Conservation (phyloP, 2,329 filamentous ascomycete species). For the Nemania sp. region DNA sequence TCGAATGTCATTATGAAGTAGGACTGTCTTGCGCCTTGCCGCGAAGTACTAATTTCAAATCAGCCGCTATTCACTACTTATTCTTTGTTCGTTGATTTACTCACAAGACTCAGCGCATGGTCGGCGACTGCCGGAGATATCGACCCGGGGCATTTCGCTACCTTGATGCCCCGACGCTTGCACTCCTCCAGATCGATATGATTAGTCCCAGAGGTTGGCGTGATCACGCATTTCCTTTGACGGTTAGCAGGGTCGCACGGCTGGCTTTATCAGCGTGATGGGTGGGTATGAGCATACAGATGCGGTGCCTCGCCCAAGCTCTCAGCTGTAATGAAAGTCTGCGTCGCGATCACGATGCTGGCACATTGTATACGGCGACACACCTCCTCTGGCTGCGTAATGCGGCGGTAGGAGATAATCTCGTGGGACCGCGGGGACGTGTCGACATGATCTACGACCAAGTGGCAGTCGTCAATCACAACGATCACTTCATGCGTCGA, state of each 20-base stretch:
- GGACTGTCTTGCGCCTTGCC: slow-evolving; percentile 42
- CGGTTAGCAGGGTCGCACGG: no score
- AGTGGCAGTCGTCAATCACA: no score
- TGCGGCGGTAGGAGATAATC: no score
- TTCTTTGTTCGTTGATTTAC: slow-evolving; percentile 5
- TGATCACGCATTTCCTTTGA: slow-evolving; percentile 42
- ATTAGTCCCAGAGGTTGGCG: slow-evolving; percentile 39
- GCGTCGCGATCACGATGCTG: no score
- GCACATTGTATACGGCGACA: no score
- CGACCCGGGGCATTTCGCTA: slow-evolving; percentile 38
- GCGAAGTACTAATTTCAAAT: slow-evolving; percentile 41
- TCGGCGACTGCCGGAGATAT: slow-evolving; percentile 41
- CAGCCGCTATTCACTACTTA: slow-evolving; percentile 6
- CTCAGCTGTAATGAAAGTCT: no score
- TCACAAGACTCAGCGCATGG: slow-evolving; percentile 43
- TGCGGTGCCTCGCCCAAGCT: slow-evolving; percentile 43
- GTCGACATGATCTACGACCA: no score
- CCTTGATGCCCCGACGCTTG: slow-evolving; percentile 39
- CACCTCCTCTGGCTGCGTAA: no score
- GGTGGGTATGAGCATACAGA: slow-evolving; percentile 30
- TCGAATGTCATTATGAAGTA: slow-evolving; percentile 40
- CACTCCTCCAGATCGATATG: slow-evolving; percentile 44
- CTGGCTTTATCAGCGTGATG: no score
- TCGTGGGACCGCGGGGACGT: no score
- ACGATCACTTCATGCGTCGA: no score